Evolutionary conservation across 495 filamentous ascomycete genomes (phyloP).

Genomic region (Parathielavia hyrcaniae): DNA sequence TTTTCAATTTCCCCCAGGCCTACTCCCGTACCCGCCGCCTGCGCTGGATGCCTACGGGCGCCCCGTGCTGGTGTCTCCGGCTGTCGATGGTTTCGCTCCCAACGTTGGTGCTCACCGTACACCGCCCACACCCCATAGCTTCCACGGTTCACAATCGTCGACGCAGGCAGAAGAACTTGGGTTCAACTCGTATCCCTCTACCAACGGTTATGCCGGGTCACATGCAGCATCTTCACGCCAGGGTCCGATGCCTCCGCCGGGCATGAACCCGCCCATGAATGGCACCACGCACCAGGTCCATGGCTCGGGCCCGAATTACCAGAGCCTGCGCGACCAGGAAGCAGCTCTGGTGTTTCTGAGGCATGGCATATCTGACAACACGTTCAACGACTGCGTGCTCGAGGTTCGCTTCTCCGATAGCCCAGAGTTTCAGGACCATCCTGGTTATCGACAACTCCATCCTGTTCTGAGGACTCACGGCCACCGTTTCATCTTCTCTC

Average conservation of each 20-base stretch:
- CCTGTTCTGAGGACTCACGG: slow-evolving; percentile 38
- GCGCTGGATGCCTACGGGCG: slow-evolving; percentile 35
- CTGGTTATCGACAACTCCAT: slow-evolving; percentile 35
- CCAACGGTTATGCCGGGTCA: slow-evolving; percentile 21
- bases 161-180: slow-evolving; percentile 32
- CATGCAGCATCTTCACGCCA: slow-evolving; percentile 6
- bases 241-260: slow-evolving; percentile 5
- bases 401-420: slow-evolving; percentile 41
- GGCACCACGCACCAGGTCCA: not conserved
- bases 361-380: slow-evolving; percentile 36
- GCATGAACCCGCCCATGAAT: slow-evolving; percentile 17
- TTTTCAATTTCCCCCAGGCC: slow-evolving; percentile 32
- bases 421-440: slow-evolving; percentile 40
- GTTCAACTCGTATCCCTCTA: slow-evolving; percentile 25
- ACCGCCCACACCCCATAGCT: slow-evolving; percentile 48
- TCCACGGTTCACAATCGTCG: slow-evolving; percentile 50
- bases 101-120: slow-evolving; percentile 36
- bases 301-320: slow-evolving; percentile 5
- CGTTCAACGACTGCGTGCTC: slow-evolving; percentile 46
- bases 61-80: slow-evolving; percentile 31
- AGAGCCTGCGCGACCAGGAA: slow-evolving; percentile 25
- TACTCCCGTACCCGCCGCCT: slow-evolving; percentile 29
- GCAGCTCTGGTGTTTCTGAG: slow-evolving; percentile 36
- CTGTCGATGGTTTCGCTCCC: slow-evolving; percentile 37
- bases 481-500: slow-evolving; percentile 49